Evolutionary conservation across 73 alveolate genomes (phyloP), one percentile per base, ranked within the genome.

Genomic region (Tetrahymena thermophila): DNA sequence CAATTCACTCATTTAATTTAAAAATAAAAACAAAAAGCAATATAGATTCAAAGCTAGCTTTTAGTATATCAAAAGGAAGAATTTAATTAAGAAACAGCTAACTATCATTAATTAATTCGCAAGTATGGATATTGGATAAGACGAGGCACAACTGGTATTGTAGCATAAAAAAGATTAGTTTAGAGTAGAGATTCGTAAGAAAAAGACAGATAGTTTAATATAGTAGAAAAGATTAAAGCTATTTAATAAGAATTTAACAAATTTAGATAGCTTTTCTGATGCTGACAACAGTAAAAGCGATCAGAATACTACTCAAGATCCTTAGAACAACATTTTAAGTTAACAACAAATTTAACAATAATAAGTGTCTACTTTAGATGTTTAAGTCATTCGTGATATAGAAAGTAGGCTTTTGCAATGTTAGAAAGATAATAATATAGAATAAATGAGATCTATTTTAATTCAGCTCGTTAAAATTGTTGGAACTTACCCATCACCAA

Each of bases 311-410:
- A 71, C 13, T 31, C 17, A 11, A 71, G 89, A 71, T 71, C 11
- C 17, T n/a, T 71, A 71, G 89, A 31, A 17, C 31, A 13, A 40
- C 40, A 25, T 13, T 5, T 23, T 31, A 71, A 71, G n/a, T 25
- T n/a, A 71, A 31, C 35, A 28, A 1, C 37, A 71, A 71, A 71
- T n/a, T 25, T n/a, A 71, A 31, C 35, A 28, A 1, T 21, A 71
- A 71, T n/a, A 71, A 71, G 89, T 71, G 89, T 71, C 89, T 71
- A 71, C 89, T 71, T 71, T 71, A 71, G 89, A 71, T 71, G 89
- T 71, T 11, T 28, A 71, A n/a, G 89, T 71, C 37, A 71, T 71
- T n/a, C 35, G 89, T 28, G 89, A 71, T n/a, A 28, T 71, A 71
- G 89, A 71, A 31, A 40, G n/a, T 11, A 31, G 40, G 6, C 31